Evolutionary conservation across 208 protist species (phyloP).

Genomic region (Herpetomonas muscarum): DNA sequence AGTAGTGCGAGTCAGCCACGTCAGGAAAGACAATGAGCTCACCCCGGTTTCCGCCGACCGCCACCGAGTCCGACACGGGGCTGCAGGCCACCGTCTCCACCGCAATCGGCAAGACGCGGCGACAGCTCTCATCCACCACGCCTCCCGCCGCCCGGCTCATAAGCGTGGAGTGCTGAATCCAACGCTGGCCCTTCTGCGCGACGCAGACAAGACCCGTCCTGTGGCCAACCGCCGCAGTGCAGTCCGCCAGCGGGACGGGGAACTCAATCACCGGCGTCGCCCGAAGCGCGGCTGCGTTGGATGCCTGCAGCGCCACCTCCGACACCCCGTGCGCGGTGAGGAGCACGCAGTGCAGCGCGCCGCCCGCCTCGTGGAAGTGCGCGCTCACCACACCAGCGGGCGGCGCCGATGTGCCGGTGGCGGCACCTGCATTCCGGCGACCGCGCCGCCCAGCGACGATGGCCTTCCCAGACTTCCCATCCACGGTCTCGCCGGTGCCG

Average conservation of each 20-base stretch:
- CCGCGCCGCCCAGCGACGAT: conserved; percentile 7
- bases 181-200: conserved; percentile 37
- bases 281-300: neutral
- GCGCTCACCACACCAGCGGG: conserved; percentile 8
- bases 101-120: conserved; percentile 26
- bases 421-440: neutral
- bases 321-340: conserved; percentile 47
- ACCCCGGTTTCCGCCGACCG: conserved; percentile 64
- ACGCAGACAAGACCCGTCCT: conserved; percentile 63
- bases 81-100: conserved; percentile 65
- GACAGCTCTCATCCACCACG: conserved; percentile 6
- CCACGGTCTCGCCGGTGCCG: neutral
- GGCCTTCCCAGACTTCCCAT: conserved; percentile 14
- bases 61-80: conserved; percentile 35
- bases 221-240: conserved; percentile 38
- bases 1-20: conserved; percentile 52
- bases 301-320: conserved; percentile 30
- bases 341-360: conserved; percentile 57
- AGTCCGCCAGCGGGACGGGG: conserved; percentile 11
- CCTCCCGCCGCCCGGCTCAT: conserved; percentile 6
- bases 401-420: neutral
- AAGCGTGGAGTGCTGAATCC: conserved; percentile 43
- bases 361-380: conserved; percentile 43
- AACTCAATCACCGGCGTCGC: conserved; percentile 43
- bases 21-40: conserved; percentile 71